Conservation (phyloP, 164 flowering plant genomes). For the Nymphaea colorata region DNA sequence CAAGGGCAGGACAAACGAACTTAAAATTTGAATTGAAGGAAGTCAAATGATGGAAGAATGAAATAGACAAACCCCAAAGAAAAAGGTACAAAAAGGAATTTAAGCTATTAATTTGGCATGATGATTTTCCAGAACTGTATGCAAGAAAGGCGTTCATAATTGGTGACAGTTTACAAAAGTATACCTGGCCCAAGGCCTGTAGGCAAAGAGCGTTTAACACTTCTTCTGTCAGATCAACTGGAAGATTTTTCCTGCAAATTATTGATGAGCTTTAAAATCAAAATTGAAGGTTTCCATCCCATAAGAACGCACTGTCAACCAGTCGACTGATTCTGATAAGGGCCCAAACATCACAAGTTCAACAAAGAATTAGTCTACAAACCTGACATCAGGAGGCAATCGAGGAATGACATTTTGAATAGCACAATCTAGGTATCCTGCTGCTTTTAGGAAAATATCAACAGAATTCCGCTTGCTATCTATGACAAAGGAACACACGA, state of each 20-base stretch:
- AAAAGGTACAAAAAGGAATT: background rate
- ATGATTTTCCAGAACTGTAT: too few relatives aligned
- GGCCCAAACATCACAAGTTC: background rate
- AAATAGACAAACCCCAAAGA: background rate
- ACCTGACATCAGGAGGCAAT: conserved; percentile 69
- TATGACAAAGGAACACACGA: conserved; percentile 14
- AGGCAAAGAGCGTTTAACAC: conserved; percentile 75
- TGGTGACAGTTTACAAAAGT: background rate
- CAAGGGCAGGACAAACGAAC: background rate
- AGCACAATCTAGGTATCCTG: conserved; percentile 93
- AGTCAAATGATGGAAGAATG: background rate
- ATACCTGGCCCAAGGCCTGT: conserved; percentile 95
- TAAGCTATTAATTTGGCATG: too few relatives aligned
- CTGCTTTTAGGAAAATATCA: conserved; percentile 80
- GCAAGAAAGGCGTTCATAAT: too few relatives aligned
- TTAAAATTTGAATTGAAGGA: too few relatives aligned
- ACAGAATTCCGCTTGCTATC: conserved; percentile 70
- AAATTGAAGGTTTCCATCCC: background rate
- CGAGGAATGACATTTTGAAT: conserved; percentile 74
- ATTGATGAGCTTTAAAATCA: background rate
- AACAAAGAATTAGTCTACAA: conserved; percentile 1
- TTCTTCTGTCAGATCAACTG: conserved; percentile 83
- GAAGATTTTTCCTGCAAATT: conserved; percentile 60
- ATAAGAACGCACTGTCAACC: background rate
- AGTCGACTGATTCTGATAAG: too few relatives aligned